Evolutionary conservation across 352 stramenopile genomes (phyloP).

Genomic region (Globisporangium paddicum): DNA sequence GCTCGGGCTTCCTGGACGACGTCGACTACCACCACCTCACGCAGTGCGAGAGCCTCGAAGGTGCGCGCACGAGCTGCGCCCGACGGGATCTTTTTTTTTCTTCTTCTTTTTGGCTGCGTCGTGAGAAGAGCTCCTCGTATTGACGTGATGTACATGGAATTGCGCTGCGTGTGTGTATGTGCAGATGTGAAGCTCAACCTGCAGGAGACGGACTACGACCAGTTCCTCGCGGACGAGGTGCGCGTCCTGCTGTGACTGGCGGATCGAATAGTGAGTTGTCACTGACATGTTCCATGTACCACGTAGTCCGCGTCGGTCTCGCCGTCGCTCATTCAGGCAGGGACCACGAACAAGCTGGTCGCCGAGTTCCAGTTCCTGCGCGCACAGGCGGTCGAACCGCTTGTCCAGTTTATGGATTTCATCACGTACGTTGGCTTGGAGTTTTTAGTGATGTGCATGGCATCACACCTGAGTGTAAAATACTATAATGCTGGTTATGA

Average conservation of each 20-base stretch:
- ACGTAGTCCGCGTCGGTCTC: conserved; percentile 57
- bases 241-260: no score
- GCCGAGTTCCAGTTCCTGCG: conserved; percentile 97
- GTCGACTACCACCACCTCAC: conserved; percentile 89
- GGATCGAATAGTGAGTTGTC: conserved; percentile 9
- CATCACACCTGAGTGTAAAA: not conserved
- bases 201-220: conserved; percentile 98
- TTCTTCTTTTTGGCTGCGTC: no score
- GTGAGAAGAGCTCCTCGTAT: not conserved
- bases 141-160: not conserved
- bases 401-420: conserved; percentile 97
- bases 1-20: conserved; percentile 86
- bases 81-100: conserved; percentile 10
- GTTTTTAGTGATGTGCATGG: not conserved
- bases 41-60: conserved; percentile 89
- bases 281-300: not conserved
- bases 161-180: no score
- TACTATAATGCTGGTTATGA: not conserved
- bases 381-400: conserved; percentile 93
- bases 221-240: conserved; percentile 94
- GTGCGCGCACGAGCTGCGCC: conserved; percentile 19
- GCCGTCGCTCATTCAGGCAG: conserved; percentile 75
- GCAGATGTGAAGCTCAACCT: conserved; percentile 93
- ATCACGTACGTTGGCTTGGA: conserved; percentile 88
- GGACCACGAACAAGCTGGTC: conserved; percentile 89